These are phyloP conservation scores for Phlyctochytrium arcticum DNA, from an alignment of 192 early-diverging fungal species.

Conservation along the genomic window DNA sequence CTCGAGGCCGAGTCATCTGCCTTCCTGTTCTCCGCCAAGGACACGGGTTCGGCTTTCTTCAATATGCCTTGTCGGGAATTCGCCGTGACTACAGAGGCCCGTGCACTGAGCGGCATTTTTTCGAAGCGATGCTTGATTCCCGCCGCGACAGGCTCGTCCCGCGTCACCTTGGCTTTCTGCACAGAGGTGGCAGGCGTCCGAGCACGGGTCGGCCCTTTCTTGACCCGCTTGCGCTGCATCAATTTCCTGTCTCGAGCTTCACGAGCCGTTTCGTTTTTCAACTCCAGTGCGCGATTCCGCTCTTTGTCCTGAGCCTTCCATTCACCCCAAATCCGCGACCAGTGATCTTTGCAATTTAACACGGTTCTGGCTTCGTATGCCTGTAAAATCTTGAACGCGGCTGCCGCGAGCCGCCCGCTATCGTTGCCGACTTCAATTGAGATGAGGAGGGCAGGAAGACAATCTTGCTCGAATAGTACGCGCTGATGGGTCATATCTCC, in stretches of 20 bases:
- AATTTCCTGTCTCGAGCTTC: neutral
- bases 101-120: too few relatives aligned
- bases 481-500: neutral
- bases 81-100: too few relatives aligned
- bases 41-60: too few relatives aligned
- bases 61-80: too few relatives aligned
- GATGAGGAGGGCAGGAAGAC: conserved; percentile 16
- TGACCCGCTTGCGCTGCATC: neutral
- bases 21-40: too few relatives aligned
- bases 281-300: neutral
- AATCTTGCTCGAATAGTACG: conserved; percentile 8
- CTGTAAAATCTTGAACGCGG: conserved; percentile 1
- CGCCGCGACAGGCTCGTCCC: too few relatives aligned
- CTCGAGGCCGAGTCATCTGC: too few relatives aligned
- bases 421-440: conserved; percentile 4
- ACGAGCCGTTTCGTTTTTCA: neutral
- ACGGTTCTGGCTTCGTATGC: neutral
- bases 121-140: too few relatives aligned
- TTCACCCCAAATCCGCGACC: conserved; percentile 12
- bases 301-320: conserved; percentile 19
- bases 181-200: too few relatives aligned
- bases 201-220: too few relatives aligned
- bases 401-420: neutral
- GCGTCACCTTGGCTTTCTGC: too few relatives aligned
- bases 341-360: neutral